phyloP scores from a whole-genome alignment of 2,329 filamentous ascomycete species.

The Colletotrichum aenigma region DNA sequence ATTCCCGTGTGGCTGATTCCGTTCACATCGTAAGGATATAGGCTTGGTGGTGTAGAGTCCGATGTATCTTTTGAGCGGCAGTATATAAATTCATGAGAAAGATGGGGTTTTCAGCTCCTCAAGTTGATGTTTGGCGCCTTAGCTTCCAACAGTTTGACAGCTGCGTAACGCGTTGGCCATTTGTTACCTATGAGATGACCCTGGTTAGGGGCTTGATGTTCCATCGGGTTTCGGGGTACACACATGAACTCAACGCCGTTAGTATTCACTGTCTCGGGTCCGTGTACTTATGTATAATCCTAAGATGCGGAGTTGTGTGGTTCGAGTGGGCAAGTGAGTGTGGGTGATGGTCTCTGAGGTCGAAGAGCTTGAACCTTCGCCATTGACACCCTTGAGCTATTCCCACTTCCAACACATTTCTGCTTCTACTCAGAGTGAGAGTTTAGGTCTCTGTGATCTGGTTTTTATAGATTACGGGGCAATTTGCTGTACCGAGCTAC shows the following conservation, averaged over 20 bases:
- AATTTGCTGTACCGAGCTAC: accelerated
- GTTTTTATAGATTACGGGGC: too few relatives aligned
- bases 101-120: background rate
- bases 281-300: background rate
- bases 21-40: too few relatives aligned
- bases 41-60: too few relatives aligned
- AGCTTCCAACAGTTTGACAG: background rate
- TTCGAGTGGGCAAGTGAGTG: too few relatives aligned
- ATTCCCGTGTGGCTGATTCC: too few relatives aligned
- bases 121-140: background rate
- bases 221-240: accelerated
- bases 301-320: too few relatives aligned
- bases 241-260: accelerated
- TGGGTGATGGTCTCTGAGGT: too few relatives aligned
- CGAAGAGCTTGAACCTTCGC: too few relatives aligned
- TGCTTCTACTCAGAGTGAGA: too few relatives aligned
- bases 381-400: too few relatives aligned
- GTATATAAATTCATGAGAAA: background rate
- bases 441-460: too few relatives aligned
- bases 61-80: background rate
- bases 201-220: background rate
- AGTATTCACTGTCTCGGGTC: background rate
- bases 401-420: too few relatives aligned
- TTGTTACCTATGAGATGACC: background rate
- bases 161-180: background rate